Evolutionary conservation across 1,139 yeast genomes (phyloP).

Genomic region (Scheffersomyces titani): DNA sequence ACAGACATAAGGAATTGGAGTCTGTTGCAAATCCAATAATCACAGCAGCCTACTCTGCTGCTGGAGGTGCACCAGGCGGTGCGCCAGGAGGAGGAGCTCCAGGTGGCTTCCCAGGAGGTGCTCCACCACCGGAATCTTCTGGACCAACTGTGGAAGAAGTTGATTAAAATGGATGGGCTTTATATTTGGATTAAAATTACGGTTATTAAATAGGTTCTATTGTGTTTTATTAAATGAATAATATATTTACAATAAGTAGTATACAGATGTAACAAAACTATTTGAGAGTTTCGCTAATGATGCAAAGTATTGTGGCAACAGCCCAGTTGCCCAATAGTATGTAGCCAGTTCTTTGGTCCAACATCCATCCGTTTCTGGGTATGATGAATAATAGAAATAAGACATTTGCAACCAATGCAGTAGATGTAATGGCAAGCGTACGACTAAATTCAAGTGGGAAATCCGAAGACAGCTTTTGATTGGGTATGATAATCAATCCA

Average conservation of each 20-base stretch:
- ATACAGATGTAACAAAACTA: not conserved
- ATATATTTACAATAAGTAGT: not conserved
- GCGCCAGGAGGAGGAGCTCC: slow-evolving; percentile 38
- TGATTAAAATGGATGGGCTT: slow-evolving; percentile 37
- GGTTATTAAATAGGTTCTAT: not conserved
- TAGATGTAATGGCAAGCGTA: slow-evolving; percentile 17
- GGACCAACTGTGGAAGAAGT: slow-evolving; percentile 80
- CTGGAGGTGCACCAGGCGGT: slow-evolving; percentile 47
- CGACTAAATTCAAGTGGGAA: slow-evolving; percentile 12
- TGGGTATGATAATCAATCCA: slow-evolving; percentile 53
- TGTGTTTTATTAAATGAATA: not conserved
- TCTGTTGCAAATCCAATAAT: slow-evolving; percentile 65
- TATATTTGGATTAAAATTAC: not conserved
- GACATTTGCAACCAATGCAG: slow-evolving; percentile 47
- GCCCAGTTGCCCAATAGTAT: slow-evolving; percentile 58
- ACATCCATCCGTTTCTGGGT: slow-evolving; percentile 66
- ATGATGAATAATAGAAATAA: slow-evolving; percentile 53
- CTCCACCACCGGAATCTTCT: slow-evolving; percentile 29
- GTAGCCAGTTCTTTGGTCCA: slow-evolving; percentile 50
- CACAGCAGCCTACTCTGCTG: slow-evolving; percentile 61
- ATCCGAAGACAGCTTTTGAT: slow-evolving; percentile 8
- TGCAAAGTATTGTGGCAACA: slow-evolving; percentile 44
- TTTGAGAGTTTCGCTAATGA: slow-evolving; percentile 15
- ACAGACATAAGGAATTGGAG: slow-evolving; percentile 68
- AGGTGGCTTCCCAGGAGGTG: slow-evolving; percentile 43